A percentile compares a stretch with the other conserved stretches of the same genome.
Evolutionary conservation across 768 basidiomycete genomes (phyloP).

Genomic region (Ephemerocybe angulata): DNA sequence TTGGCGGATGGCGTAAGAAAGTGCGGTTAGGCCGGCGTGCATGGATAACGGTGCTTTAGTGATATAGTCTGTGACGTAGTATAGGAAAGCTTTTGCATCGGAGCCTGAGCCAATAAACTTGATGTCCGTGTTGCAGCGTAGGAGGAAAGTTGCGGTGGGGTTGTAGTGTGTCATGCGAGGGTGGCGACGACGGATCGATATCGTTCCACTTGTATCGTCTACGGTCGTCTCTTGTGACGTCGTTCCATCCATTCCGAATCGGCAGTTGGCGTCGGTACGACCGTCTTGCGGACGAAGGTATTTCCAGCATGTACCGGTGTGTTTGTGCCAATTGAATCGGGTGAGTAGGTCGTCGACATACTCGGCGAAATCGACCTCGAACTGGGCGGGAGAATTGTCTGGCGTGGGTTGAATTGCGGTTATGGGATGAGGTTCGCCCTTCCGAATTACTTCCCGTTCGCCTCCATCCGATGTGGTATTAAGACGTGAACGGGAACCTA

Average conservation of each 20-base stretch:
- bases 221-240: not conserved
- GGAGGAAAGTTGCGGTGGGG: not conserved
- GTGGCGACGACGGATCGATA: not conserved
- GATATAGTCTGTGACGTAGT: constrained; percentile 13
- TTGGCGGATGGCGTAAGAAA: not conserved
- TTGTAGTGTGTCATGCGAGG: not conserved
- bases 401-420: not conserved
- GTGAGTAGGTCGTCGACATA: not conserved
- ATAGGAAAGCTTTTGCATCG: constrained; percentile 5
- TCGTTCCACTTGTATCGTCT: not conserved
- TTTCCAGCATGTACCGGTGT: not conserved
- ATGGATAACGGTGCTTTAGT: constrained; percentile 8
- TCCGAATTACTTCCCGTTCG: too few relatives aligned
- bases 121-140: constrained; percentile 8
- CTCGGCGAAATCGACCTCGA: not conserved
- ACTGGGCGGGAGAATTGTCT: not conserved
- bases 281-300: not conserved
- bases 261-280: not conserved
- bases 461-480: too few relatives aligned
- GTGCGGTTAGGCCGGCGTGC: not conserved
- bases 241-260: not conserved
- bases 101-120: constrained; percentile 7
- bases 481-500: not conserved
- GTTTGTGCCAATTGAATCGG: not conserved
- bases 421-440: not conserved